Base-by-base conservation (phyloP, 192 early-diverging fungal genomes). In the Podila epigama region DNA sequence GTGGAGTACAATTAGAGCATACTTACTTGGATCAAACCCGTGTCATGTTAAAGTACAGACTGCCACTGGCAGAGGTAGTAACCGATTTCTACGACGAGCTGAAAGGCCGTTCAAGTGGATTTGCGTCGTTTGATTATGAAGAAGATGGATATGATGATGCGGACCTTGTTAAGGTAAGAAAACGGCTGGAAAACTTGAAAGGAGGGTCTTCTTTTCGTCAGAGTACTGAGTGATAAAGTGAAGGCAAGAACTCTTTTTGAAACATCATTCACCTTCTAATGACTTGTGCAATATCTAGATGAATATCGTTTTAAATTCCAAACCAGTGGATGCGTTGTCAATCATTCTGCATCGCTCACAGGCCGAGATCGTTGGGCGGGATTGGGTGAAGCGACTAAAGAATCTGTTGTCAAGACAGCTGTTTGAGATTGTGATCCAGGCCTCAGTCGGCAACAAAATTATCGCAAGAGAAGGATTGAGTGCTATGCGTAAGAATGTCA, bases 61-160 rank as follows among this genome's bases (percentile, higher is more conserved):
- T 99, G 20, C 97, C 97, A 3, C 87, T 97, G 80, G 89, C 94
- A 0, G 97, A 99, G 70, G 93, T 99, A 29, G 92, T 98, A 13
- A 95, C 90, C 5, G 93, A 98, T 67, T 99, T 99, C 81, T 96
- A 94, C 79, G 95, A 99, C 78, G 90, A 92, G 71, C 86, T 99
- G 22, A 99, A 99, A 75, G 92, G 92, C 13, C 85, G 89, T 48
- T 93, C 94, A 18, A 93, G 92, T 48, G 97, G 97, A 1, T 99
- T 93, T 73, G 93, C 92, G 1, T 89, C 87, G 22, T 98, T 98
- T 82, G 97, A 98, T 80, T 98, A 97, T 82, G 97, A 98, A 80
- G 96, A 97, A 39, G 84, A 84, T 32, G 97, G 96, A 8, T 97
- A 96, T 78, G 85, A 87, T 20, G 80, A 81, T 12, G 88, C 95